These are phyloP conservation scores for Leishmania gerbilli DNA, from an alignment of 208 protist species.

Conservation along the genomic window DNA sequence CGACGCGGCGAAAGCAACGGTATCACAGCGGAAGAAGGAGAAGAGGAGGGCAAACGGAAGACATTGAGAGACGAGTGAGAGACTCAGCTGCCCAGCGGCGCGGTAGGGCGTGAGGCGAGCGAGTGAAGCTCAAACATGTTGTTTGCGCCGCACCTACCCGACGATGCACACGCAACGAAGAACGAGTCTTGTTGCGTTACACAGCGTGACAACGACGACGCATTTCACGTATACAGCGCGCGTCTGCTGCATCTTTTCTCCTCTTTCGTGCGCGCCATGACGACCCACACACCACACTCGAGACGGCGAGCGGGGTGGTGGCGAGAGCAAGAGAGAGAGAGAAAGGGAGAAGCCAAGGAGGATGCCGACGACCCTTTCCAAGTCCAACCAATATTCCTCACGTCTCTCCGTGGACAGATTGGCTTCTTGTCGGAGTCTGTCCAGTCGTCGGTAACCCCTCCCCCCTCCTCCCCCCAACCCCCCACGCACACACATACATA, in stretches of 20 bases:
- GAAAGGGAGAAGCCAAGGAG: not conserved
- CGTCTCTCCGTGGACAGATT: not conserved
- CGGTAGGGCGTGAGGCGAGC: not conserved
- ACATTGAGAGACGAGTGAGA: not conserved
- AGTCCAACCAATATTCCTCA: not conserved
- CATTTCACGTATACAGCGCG: not conserved
- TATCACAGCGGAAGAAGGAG: not conserved
- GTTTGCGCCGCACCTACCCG: not conserved
- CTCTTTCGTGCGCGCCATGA: not conserved
- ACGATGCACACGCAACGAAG: not conserved
- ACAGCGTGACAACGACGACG: not conserved
- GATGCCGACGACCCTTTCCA: not conserved
- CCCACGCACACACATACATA: not conserved
- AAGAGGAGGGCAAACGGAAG: not conserved
- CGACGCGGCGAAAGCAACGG: not conserved
- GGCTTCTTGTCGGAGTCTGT: not conserved
- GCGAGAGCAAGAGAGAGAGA: not conserved
- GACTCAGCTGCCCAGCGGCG: not conserved
- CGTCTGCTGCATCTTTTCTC: not conserved
- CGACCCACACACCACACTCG: not conserved
- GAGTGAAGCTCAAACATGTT: not conserved
- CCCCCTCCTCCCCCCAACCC: not conserved
- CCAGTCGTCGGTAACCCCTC: not conserved
- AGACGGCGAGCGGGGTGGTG: not conserved
- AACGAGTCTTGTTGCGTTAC: not conserved